Evolutionary conservation across 441 rosid genomes (phyloP).

Genomic region (Lepidium campestre): DNA sequence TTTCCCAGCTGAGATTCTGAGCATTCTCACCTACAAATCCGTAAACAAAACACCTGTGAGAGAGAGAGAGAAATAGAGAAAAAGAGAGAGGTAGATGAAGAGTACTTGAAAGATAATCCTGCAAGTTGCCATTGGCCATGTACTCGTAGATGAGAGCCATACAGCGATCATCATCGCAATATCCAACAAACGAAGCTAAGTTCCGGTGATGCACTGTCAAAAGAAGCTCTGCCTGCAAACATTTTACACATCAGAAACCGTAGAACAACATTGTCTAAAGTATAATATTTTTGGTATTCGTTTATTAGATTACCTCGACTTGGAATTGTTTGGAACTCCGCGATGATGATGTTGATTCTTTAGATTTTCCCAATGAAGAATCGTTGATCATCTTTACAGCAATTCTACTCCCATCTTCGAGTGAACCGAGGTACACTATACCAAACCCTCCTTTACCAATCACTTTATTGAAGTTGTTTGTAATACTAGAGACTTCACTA

Average conservation of each 20-base stretch:
- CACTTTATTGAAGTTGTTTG: conserved; percentile 29
- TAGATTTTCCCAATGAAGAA: conserved; percentile 30
- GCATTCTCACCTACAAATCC: conserved; percentile 16
- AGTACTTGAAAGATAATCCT: conserved; percentile 33
- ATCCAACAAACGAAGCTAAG: conserved; percentile 38
- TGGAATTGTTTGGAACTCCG: conserved; percentile 27
- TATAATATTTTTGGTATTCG: background rate
- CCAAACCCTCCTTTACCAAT: conserved; percentile 53
- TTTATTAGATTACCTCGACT: conserved; percentile 23
- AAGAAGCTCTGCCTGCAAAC: conserved; percentile 36
- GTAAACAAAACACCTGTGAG: background rate
- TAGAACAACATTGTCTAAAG: background rate
- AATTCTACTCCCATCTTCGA: conserved; percentile 33
- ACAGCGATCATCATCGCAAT: conserved; percentile 34
- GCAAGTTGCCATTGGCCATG: conserved; percentile 47
- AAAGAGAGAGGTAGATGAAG: background rate
- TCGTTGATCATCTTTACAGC: conserved; percentile 40
- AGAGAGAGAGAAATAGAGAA: background rate
- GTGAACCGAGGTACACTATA: conserved; percentile 38
- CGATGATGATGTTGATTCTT: conserved; percentile 24
- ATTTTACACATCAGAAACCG: background rate
- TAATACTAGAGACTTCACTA: conserved; percentile 32
- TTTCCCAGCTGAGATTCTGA: conserved; percentile 39
- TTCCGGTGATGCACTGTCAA: conserved; percentile 44
- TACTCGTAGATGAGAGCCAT: conserved; percentile 46